Conservation (phyloP, 2,329 filamentous ascomycete species). For the Myriosclerotinia curreyana region DNA sequence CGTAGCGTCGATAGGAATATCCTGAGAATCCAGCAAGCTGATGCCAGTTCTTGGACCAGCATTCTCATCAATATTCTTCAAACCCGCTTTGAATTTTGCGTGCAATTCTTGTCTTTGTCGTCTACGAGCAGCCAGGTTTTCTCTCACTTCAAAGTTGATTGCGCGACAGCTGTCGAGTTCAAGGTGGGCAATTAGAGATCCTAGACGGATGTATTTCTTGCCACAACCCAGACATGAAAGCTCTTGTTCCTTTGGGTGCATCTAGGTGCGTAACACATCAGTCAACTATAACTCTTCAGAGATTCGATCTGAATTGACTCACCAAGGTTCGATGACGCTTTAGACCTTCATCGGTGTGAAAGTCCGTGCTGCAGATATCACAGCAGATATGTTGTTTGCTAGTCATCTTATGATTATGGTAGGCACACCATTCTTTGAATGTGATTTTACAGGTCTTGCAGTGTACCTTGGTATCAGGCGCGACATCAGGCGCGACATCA, state of each 20-base stretch:
- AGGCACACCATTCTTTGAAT: slow-evolving; percentile 13
- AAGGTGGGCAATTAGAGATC: slow-evolving; percentile 20
- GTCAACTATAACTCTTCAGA: not conserved
- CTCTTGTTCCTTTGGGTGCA: slow-evolving; percentile 20
- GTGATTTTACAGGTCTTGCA: slow-evolving; percentile 13
- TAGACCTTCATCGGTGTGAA: slow-evolving; percentile 19
- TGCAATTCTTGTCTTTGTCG: slow-evolving; percentile 19
- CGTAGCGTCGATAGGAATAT: not conserved
- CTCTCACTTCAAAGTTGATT: slow-evolving; percentile 7
- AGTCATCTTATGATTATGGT: slow-evolving; percentile 12
- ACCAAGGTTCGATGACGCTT: slow-evolving; percentile 18
- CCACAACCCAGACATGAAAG: slow-evolving; percentile 16
- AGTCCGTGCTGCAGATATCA: slow-evolving; percentile 18
- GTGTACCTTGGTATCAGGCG: not conserved
- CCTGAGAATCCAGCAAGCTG: slow-evolving; percentile 1
- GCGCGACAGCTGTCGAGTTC: slow-evolving; percentile 16
- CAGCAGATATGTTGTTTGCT: slow-evolving; percentile 16
- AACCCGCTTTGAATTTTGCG: slow-evolving; percentile 15
- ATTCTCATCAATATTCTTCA: slow-evolving; percentile 7
- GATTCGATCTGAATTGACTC: not conserved
- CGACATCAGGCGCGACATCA: not conserved
- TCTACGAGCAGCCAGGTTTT: slow-evolving; percentile 9
- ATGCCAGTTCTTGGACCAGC: not conserved
- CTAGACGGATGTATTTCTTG: slow-evolving; percentile 15
- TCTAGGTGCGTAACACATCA: not conserved